Percentiles rank a stretch among this genome's conserved stretches.
These are phyloP conservation scores for Claviceps paspali DNA, from an alignment of 2,329 filamentous ascomycete genomes.

Conservation along the genomic window DNA sequence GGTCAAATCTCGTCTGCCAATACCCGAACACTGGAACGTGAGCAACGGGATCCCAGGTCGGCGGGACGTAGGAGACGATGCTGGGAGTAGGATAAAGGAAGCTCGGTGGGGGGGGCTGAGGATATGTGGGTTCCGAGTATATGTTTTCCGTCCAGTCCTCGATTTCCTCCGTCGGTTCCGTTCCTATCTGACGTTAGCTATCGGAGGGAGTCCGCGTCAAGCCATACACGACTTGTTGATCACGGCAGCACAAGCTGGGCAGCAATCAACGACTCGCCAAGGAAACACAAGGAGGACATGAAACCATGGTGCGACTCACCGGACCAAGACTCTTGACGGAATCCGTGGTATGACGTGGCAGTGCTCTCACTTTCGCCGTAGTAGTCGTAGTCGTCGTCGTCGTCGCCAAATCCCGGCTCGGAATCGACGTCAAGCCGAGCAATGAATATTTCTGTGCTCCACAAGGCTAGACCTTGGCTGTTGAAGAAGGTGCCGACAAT, in stretches of 20 bases:
- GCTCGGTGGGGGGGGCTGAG: background rate
- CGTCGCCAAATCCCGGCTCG: constrained; percentile 13
- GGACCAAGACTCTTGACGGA: constrained; percentile 3
- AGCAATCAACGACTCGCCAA: background rate
- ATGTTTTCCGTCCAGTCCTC: constrained; percentile 2
- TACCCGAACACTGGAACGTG: constrained; percentile 18
- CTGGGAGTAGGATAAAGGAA: background rate
- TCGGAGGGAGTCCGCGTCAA: background rate
- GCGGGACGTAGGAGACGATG: constrained; percentile 5
- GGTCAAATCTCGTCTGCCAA: constrained; percentile 21
- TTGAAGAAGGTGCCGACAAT: constrained; percentile 33
- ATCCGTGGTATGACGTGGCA: constrained; percentile 1
- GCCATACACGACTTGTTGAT: background rate
- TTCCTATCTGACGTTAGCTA: constrained; percentile 2
- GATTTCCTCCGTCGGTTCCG: background rate
- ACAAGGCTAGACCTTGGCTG: constrained; percentile 22
- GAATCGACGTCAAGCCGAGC: constrained; percentile 14
- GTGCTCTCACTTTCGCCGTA: constrained; percentile 11
- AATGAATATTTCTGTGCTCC: constrained; percentile 30
- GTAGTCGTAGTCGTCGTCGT: background rate
- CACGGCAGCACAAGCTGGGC: background rate
- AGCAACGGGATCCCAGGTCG: constrained; percentile 15
- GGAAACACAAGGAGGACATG: constrained; percentile 5
- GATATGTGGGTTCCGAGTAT: background rate
- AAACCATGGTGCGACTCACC: constrained; percentile 1